Evolutionary conservation across 2,329 filamentous ascomycete genomes (phyloP), one percentile per base, ranked within the genome.

Genomic region (Fusarium sp.): DNA sequence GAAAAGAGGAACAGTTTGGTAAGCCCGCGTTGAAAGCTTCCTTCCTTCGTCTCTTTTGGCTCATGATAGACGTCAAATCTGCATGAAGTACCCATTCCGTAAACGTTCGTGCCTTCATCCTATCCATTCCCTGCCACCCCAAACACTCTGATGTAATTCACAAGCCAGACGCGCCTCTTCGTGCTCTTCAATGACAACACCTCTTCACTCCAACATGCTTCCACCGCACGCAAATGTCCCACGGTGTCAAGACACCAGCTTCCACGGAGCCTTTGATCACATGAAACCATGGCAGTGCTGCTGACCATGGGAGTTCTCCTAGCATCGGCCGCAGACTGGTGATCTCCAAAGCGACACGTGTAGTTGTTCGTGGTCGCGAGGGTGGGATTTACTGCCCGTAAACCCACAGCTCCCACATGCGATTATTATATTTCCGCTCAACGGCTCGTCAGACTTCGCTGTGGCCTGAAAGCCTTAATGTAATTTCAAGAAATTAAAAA

Each of bases 31-130:
- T 69, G 57, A 70, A 77, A 73, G 63, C 66, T 69, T 75, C 72
- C 75, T 66, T 75, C 70, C 73, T 68, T 77, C 68, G 66, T 76
- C 73, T 76, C 72, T 77, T 76, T 70, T 70, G 63, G 66, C 66
- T 73, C 73, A 68, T 77, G 70, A 70, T 75, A 73, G 72, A 75
- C 75, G 64, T 77, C 72, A 69, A 73, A 73, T 76, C 70, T 73
- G 69, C 72, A 73, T 72, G 45, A 56, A 63, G 59, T 74, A 70
- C 60, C 73, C 65, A 63, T 77, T 72, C 75, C 64, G 68, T 70
- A 76, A 70, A 74, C 66, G 66, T 75, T 76, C 75, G 63, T 77
- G 52, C 74, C 72, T 72, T 74, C 75, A 55, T 77, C 73, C 69
- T 63, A 57, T 67, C 69, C 73, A 56, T 73, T 69, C 62, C 72